Base-by-base conservation (phyloP, 768 basidiomycete species). In the Auricularia cornea region DNA sequence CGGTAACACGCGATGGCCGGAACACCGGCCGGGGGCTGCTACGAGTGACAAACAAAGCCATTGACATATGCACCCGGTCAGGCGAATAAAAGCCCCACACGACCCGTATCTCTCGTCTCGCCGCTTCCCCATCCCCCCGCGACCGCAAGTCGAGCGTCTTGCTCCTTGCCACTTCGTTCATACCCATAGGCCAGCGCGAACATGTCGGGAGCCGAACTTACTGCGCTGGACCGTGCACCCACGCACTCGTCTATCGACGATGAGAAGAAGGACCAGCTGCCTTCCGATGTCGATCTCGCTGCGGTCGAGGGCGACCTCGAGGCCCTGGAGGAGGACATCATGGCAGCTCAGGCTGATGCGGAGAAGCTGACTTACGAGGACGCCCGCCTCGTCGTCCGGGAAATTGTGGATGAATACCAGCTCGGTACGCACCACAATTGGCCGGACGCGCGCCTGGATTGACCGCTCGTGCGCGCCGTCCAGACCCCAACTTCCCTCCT, bases 401-500 rank as follows among this genome's bases (percentile, higher is more conserved):
- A 57, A 16, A 57, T 57, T 26, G 30, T 57, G 26, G 54, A 57
- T 18, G 54, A 57, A 26, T 57, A 48, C 44, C 44, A 48, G 44
- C 44, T 48, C 23, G 44, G 44, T 48, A 26, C 54, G 28, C 35
- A 14, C 10, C 35, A 35, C 35, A 35, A 10, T 35, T 35, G 35
- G 14, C 35, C 35, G 35, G 3, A 14, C 35, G 35, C 8, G 10
- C 35, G 35, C 35, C n/a, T n/a, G 35, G 10, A 35, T 14, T 35
- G 35, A 35, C 35, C 35, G 10, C 10, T 14, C 10, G 14, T 14
- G 8, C 35, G 35, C 14, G 10, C 14, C 44, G 20, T 26, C 6
- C 20, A 32, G 63, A 64, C 44, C 63, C 63, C 38, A 60, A 60
- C 44, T 64, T 64, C 63, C 59, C 59, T 30, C 44, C 59, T n/a